Percentiles rank a stretch among this genome's conserved stretches.
phyloP scores from a whole-genome alignment of 108 stramenopile genomes.

The Discostella pseudostelligera region DNA sequence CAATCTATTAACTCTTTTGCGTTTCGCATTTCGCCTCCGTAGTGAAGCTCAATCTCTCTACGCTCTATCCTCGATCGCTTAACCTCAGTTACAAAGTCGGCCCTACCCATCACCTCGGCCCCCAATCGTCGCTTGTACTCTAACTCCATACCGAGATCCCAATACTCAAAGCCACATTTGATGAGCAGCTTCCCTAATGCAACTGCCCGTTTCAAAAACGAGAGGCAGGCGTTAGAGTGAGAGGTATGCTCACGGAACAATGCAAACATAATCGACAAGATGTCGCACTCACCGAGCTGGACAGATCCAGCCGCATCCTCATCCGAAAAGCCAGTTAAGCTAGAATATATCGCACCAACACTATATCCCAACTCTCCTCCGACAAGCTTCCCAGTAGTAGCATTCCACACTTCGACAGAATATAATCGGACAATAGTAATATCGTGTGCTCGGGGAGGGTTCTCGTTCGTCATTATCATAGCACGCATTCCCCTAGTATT shows the following conservation, averaged over 20 bases:
- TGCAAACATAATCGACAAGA: too few species aligned
- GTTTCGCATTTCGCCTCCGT: constrained; percentile 6
- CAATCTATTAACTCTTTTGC: constrained; percentile 38
- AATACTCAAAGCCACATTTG: constrained; percentile 55
- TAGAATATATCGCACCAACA: constrained; percentile 78
- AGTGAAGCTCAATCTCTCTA: constrained; percentile 15
- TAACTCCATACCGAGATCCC: constrained; percentile 87
- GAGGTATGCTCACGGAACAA: too few species aligned
- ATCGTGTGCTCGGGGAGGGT: constrained; percentile 14
- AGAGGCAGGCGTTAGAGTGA: background rate
- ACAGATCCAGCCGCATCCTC: constrained; percentile 79
- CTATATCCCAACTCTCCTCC: constrained; percentile 87
- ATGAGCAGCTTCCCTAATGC: constrained; percentile 60
- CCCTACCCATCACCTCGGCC: constrained; percentile 51
- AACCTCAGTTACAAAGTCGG: constrained; percentile 63
- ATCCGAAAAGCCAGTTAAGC: constrained; percentile 75
- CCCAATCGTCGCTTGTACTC: constrained; percentile 74
- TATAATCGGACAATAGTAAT: constrained; percentile 65
- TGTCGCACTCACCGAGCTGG: constrained; percentile 53
- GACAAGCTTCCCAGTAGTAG: constrained; percentile 53
- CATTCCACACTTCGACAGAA: constrained; percentile 78
- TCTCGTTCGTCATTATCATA: constrained; percentile 12
- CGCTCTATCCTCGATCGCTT: constrained; percentile 25
- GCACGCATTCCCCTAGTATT: constrained; percentile 26
- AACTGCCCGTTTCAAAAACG: background rate